These are phyloP conservation scores for Eucalyptus curtisii DNA, from an alignment of 345 rosid species.

Conservation along the genomic window DNA sequence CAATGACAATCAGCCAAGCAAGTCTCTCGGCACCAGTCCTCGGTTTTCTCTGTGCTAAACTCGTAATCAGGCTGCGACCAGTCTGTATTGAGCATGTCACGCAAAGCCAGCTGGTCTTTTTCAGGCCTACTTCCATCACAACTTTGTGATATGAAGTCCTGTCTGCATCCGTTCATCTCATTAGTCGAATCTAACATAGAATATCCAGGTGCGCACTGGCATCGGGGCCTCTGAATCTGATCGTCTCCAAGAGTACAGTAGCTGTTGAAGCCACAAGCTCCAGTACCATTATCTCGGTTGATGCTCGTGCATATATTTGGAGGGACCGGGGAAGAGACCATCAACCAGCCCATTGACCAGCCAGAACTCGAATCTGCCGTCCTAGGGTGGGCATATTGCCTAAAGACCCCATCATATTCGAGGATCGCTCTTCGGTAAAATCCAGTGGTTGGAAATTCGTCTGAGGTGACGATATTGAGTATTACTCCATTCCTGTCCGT, in stretches of 20 bases:
- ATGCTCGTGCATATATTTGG: conserved; percentile 17
- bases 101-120: neutral
- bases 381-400: too few relatives aligned
- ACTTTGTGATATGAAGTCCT: conserved; percentile 10
- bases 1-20: conserved; percentile 49
- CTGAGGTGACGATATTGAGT: too few relatives aligned
- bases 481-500: neutral
- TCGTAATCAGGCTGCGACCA: conserved; percentile 20
- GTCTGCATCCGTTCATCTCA: conserved; percentile 21
- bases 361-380: too few relatives aligned
- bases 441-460: rapidly evolving
- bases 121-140: conserved; percentile 6
- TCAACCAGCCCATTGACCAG: neutral
- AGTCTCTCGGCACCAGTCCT: conserved; percentile 22
- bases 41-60: neutral
- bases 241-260: conserved; percentile 17
- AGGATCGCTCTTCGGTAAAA: too few relatives aligned
- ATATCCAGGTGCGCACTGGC: conserved; percentile 32
- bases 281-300: neutral
- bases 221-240: conserved; percentile 12
- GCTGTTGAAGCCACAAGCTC: conserved; percentile 49
- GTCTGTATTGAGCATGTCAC: neutral
- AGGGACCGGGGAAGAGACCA: neutral
- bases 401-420: too few relatives aligned
- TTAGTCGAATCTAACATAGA: conserved; percentile 10